Percentiles rank a stretch among this genome's conserved stretches.
phyloP scores from a whole-genome alignment of 441 rosid genomes.

The Adansonia gregorii region DNA sequence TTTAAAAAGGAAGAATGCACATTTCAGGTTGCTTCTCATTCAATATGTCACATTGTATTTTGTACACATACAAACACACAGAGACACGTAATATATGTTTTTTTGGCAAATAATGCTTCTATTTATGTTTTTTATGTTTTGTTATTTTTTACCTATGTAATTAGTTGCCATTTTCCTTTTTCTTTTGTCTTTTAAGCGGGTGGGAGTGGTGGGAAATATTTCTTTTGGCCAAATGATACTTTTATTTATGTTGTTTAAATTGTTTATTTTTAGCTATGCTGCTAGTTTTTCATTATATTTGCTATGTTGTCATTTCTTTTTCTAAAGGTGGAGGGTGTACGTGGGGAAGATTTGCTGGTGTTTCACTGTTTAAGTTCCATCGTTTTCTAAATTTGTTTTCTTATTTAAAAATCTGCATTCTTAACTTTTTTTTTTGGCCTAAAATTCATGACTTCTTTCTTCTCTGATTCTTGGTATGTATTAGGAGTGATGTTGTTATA shows the following conservation, averaged over 20 bases:
- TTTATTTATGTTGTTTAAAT: not conserved
- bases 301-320: not conserved
- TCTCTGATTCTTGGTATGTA: slow-evolving; percentile 26
- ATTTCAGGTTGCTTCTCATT: slow-evolving; percentile 58
- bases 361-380: not conserved
- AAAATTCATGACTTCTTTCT: slow-evolving; percentile 20
- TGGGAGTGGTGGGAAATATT: not conserved
- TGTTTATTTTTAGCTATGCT: not conserved
- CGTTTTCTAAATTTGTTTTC: slow-evolving; percentile 13
- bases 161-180: not conserved
- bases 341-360: slow-evolving; percentile 13
- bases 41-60: slow-evolving; percentile 5
- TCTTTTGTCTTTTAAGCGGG: not conserved
- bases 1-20: slow-evolving; percentile 62
- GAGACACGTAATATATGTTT: not conserved
- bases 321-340: not conserved
- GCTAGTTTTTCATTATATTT: not conserved
- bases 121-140: not conserved
- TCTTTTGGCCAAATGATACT: slow-evolving; percentile 3
- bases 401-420: not conserved
- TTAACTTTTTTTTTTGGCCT: not conserved
- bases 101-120: not conserved
- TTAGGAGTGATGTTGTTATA: slow-evolving; percentile 43
- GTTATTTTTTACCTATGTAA: slow-evolving; percentile 4
- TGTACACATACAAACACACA: not conserved